These are phyloP conservation scores for Backusella liffmaniae DNA, from an alignment of 192 early-diverging fungal species.

Conservation along the genomic window DNA sequence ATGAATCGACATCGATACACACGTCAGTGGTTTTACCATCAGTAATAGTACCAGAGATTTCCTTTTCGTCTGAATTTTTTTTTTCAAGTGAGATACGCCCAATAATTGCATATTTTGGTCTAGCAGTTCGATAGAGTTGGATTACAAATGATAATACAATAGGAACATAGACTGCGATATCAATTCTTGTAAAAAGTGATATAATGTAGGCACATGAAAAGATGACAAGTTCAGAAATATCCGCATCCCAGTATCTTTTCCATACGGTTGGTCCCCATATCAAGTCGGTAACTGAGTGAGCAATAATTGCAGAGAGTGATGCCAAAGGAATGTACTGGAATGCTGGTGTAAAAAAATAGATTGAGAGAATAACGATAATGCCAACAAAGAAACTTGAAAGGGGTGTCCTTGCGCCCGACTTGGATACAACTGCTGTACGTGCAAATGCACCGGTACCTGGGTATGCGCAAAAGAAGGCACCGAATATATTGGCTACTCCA, in stretches of 20 bases:
- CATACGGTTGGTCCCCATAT: constrained; percentile 61
- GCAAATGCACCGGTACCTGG: constrained; percentile 94
- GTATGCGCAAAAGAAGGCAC: constrained; percentile 85
- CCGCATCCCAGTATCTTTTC: constrained; percentile 64
- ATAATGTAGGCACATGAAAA: constrained; percentile 54
- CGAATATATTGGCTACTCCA: constrained; percentile 84
- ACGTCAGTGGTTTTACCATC: background rate
- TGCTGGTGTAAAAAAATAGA: constrained; percentile 77
- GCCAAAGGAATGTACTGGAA: constrained; percentile 88
- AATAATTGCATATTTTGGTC: constrained; percentile 59
- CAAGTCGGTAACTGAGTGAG: constrained; percentile 82
- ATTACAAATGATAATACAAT: constrained; percentile 71
- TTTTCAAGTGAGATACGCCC: constrained; percentile 32
- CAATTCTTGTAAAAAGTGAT: constrained; percentile 58
- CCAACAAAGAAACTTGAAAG: constrained; percentile 78
- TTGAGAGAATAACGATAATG: constrained; percentile 74
- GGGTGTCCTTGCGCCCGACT: constrained; percentile 83
- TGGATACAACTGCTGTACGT: constrained; percentile 87
- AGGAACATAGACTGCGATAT: constrained; percentile 77
- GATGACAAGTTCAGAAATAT: constrained; percentile 55
- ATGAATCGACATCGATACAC: background rate
- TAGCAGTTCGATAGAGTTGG: constrained; percentile 77
- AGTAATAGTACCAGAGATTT: background rate
- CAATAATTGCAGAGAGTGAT: constrained; percentile 79
- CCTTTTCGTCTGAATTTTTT: background rate